Evolutionary conservation across 441 rosid genomes (phyloP).

Genomic region (Gossypium schwendimanii): DNA sequence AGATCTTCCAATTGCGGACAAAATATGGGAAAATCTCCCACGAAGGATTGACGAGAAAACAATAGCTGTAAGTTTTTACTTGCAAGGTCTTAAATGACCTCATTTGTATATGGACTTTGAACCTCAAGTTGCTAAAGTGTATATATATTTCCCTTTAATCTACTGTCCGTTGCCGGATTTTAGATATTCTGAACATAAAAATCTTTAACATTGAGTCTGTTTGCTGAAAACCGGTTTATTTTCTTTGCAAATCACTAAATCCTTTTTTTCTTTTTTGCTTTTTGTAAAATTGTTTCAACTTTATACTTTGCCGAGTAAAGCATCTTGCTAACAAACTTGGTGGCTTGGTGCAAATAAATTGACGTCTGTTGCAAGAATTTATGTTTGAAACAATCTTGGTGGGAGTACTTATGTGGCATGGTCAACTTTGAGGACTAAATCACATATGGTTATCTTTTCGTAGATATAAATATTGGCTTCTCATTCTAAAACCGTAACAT

Average conservation of each 20-base stretch:
- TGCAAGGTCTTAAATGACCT: not conserved
- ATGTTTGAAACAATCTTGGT: not conserved
- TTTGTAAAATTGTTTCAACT: not conserved
- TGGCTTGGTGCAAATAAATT: not conserved
- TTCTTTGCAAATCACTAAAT: not conserved
- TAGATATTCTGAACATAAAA: not conserved
- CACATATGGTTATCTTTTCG: not conserved
- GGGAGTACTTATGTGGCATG: not conserved
- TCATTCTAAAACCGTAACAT: not conserved
- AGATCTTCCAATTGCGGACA: constrained; percentile 52
- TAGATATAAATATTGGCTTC: not conserved
- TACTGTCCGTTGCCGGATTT: not conserved
- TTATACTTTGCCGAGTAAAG: not conserved
- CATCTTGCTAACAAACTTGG: not conserved
- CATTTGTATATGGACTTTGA: not conserved
- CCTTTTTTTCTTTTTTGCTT: not conserved
- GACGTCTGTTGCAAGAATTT: not conserved
- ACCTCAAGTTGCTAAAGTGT: not conserved
- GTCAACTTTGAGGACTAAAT: not conserved
- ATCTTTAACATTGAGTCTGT: not conserved
- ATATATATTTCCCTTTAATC: not conserved
- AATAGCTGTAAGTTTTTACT: constrained; percentile 32
- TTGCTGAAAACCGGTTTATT: not conserved
- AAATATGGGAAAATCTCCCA: constrained; percentile 55
- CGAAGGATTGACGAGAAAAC: constrained; percentile 39